Conservation (phyloP, 306 rosid genomes). For the Cucumis melo region DNA sequence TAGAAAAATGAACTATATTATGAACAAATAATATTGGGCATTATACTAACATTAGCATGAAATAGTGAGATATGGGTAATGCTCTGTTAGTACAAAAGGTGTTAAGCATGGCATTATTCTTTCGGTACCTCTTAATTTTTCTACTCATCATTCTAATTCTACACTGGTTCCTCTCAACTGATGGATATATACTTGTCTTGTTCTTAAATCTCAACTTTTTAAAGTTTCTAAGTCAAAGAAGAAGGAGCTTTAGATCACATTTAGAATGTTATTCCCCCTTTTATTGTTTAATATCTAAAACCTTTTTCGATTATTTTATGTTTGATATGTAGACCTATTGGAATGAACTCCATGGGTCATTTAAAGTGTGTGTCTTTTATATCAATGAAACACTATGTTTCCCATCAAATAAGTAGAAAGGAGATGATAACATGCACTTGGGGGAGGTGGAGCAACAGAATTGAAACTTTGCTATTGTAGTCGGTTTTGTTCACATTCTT, state of each 20-base stretch:
- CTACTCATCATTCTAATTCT: neutral
- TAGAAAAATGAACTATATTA: neutral
- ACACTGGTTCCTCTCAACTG: neutral
- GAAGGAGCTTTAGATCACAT: neutral
- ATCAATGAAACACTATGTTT: neutral
- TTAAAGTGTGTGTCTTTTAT: neutral
- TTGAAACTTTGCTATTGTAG: neutral
- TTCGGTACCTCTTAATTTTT: neutral
- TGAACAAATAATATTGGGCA: neutral
- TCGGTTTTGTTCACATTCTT: neutral
- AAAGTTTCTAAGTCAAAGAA: neutral
- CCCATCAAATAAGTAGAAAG: neutral
- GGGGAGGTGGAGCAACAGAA: neutral
- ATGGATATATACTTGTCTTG: neutral
- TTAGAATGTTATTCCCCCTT: neutral
- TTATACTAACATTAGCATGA: neutral
- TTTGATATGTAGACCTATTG: neutral
- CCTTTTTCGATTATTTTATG: neutral
- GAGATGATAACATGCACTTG: neutral
- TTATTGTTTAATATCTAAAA: neutral
- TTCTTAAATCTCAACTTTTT: neutral
- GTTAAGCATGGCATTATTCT: neutral
- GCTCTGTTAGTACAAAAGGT: neutral
- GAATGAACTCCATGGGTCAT: neutral
- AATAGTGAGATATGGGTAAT: neutral